Conservation (phyloP, 2,329 filamentous ascomycete genomes). For the Metarhizium guizhouense region DNA sequence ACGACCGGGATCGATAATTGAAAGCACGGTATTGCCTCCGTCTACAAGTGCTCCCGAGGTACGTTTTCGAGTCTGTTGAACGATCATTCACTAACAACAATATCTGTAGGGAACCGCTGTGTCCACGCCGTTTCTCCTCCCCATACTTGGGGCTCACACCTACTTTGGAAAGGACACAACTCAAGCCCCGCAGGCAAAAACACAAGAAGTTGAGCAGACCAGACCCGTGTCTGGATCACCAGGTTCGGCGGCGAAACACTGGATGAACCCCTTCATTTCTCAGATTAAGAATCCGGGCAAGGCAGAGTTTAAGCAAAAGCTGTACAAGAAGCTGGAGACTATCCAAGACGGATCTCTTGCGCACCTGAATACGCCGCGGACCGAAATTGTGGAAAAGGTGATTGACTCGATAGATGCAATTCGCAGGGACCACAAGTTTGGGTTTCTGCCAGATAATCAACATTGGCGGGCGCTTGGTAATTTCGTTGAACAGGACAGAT, state of each 20-base stretch:
- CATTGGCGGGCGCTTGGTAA: conserved; percentile 25
- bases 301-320: conserved; percentile 15
- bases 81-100: neutral
- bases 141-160: conserved; percentile 27
- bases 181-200: neutral
- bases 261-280: conserved; percentile 2
- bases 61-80: neutral
- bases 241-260: neutral
- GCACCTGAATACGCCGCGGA: neutral
- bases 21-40: neutral
- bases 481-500: conserved; percentile 17
- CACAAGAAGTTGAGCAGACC: neutral
- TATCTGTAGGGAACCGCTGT: neutral
- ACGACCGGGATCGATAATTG: neutral
- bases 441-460: conserved; percentile 22
- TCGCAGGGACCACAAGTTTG: conserved; percentile 15
- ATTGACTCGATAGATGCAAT: conserved; percentile 16
- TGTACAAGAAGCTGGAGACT: conserved; percentile 2
- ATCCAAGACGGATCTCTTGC: neutral
- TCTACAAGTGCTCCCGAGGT: neutral
- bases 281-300: conserved; percentile 10
- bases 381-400: conserved; percentile 10
- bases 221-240: neutral
- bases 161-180: conserved; percentile 19
- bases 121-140: conserved; percentile 17